A percentile compares a stretch with the other conserved stretches of the same genome.
These are phyloP conservation scores for Stenogyne calaminthoides DNA, from an alignment of 305 asterid species.

Conservation along the genomic window DNA sequence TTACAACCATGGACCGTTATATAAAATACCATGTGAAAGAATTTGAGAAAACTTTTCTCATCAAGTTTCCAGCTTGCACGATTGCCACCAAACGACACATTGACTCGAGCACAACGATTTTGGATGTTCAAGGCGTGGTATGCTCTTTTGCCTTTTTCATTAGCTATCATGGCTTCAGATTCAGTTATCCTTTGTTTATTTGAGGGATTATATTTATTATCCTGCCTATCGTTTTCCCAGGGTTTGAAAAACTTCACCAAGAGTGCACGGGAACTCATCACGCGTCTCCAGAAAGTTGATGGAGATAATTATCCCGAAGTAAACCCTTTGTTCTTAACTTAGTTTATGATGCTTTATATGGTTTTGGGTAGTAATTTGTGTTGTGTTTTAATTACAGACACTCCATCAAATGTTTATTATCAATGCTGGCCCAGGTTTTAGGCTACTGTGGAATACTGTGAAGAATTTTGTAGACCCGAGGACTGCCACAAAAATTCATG, in stretches of 20 bases:
- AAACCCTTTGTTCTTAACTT: constrained; percentile 28
- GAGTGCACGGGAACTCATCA: constrained; percentile 86
- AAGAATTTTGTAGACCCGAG: constrained; percentile 91
- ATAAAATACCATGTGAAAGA: constrained; percentile 87
- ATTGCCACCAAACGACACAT: constrained; percentile 95
- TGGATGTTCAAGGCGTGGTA: constrained; percentile 99
- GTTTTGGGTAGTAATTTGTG: constrained; percentile 17
- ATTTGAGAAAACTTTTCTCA: constrained; percentile 76
- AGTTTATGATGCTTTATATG: constrained; percentile 22
- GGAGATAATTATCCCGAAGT: constrained; percentile 97
- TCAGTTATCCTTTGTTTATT: constrained; percentile 14
- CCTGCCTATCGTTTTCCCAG: constrained; percentile 38
- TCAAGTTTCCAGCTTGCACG: constrained; percentile 95
- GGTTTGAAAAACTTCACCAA: constrained; percentile 88
- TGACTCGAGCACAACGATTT: constrained; percentile 92
- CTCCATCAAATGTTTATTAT: constrained; percentile 98
- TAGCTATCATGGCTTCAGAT: constrained; percentile 19
- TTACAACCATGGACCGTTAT: constrained; percentile 90
- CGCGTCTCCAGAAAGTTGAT: constrained; percentile 90
- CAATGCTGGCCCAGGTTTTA: constrained; percentile 93
- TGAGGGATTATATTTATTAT: constrained; percentile 14
- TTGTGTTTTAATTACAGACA: constrained; percentile 62
- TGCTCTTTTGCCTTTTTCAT: constrained; percentile 35
- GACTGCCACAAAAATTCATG: constrained; percentile 98
- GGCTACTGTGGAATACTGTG: constrained; percentile 88